phyloP scores from a whole-genome alignment of 306 rosid species.

The Vigna hirtella region DNA sequence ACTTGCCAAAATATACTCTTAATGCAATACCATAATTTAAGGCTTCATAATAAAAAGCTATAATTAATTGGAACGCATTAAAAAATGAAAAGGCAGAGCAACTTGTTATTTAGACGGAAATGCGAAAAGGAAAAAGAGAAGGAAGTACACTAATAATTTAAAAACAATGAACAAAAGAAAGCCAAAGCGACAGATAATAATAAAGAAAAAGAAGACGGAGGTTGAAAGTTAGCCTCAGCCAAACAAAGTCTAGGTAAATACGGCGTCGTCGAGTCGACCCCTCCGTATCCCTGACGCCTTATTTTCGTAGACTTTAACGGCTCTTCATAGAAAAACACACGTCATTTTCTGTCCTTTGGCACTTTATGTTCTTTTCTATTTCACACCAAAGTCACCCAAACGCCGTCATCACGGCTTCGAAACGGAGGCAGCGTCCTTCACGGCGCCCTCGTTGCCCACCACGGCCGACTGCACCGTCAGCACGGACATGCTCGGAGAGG shows the following conservation, averaged over 20 bases:
- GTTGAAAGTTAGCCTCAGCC: constrained; percentile 49
- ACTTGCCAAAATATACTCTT: no score
- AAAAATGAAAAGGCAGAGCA: not conserved
- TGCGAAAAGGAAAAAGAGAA: not conserved
- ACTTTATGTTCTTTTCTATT: not conserved
- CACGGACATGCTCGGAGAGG: constrained; percentile 86
- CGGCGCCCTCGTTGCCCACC: constrained; percentile 58
- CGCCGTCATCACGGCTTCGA: constrained; percentile 70
- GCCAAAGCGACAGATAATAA: not conserved
- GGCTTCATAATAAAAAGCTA: not conserved
- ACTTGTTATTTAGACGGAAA: constrained; percentile 8
- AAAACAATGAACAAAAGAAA: not conserved
- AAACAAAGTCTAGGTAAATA: constrained; percentile 72
- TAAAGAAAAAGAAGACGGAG: not conserved
- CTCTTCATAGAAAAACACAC: constrained; percentile 34
- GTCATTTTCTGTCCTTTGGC: constrained; percentile 42
- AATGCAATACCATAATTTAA: not conserved
- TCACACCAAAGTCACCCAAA: constrained; percentile 2
- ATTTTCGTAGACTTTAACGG: constrained; percentile 68
- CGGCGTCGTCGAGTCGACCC: constrained; percentile 59
- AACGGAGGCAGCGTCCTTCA: constrained; percentile 74
- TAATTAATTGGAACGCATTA: not conserved
- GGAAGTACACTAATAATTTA: not conserved
- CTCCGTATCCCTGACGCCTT: constrained; percentile 48
- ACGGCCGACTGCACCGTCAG: constrained; percentile 80